These are phyloP conservation scores for Daldinia grandis DNA, from an alignment of 495 filamentous ascomycete species.

Conservation along the genomic window DNA sequence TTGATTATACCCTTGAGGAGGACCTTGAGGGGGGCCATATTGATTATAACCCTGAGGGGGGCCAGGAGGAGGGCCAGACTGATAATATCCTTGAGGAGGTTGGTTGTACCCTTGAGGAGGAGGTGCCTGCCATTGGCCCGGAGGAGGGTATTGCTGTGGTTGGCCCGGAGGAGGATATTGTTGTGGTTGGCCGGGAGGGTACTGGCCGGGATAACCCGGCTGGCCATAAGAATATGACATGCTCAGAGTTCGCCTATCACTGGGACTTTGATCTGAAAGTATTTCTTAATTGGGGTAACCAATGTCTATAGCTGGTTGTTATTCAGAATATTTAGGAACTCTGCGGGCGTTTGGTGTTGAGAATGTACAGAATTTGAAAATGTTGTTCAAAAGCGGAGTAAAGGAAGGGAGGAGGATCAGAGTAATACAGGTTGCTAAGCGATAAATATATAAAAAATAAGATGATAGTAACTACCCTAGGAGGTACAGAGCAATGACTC, in stretches of 20 bases:
- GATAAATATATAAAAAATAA: not conserved
- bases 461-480: not conserved
- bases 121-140: conserved; percentile 37
- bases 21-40: conserved; percentile 11
- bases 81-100: conserved; percentile 20
- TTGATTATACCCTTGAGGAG: conserved; percentile 48
- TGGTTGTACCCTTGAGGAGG: conserved; percentile 27
- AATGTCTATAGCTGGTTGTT: not conserved
- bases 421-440: not conserved
- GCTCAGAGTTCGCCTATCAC: conserved; percentile 16
- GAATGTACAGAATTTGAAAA: not conserved
- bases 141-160: conserved; percentile 52
- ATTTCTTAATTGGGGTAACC: not conserved
- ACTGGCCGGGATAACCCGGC: conserved; percentile 37
- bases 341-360: not conserved
- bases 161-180: conserved; percentile 49
- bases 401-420: not conserved
- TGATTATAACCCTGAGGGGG: conserved; percentile 20
- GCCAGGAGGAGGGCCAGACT: conserved; percentile 2
- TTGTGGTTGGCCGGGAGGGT: conserved; percentile 44
- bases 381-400: not conserved
- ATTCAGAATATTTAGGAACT: not conserved
- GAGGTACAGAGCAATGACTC: no score
- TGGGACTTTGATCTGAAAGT: not conserved
- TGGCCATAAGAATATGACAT: conserved; percentile 40